phyloP scores from a whole-genome alignment of 208 protist species.

The Naegleria lovaniensis region DNA sequence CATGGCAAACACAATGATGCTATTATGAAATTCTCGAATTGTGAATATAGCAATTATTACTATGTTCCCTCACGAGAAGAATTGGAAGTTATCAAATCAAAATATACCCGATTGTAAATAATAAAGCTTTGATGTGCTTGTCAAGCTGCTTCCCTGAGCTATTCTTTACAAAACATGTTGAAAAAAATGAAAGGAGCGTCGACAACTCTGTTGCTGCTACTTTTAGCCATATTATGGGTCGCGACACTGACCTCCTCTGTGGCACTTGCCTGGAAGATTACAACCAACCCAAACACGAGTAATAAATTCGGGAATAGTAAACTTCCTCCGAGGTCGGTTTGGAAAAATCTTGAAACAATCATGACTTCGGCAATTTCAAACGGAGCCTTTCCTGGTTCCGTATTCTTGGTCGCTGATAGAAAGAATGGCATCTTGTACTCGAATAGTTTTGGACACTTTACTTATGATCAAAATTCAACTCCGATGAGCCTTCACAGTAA shows the following conservation, averaged over 20 bases:
- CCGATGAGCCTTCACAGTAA: constrained; percentile 36
- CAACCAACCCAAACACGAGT: too few species aligned
- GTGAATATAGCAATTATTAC: neutral
- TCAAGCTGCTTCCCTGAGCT: too few species aligned
- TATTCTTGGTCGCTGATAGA: neutral
- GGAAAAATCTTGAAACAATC: neutral
- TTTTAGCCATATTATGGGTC: too few species aligned
- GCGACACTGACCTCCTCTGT: too few species aligned
- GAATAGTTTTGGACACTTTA: neutral
- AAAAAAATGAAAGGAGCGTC: too few species aligned
- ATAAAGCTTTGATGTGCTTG: too few species aligned
- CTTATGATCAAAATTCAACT: neutral
- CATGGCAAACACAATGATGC: neutral
- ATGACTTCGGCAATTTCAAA: neutral
- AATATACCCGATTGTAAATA: neutral
- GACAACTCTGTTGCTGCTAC: too few species aligned
- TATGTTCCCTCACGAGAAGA: neutral
- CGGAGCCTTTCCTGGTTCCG: neutral
- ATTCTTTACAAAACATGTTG: too few species aligned
- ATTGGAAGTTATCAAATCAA: neutral
- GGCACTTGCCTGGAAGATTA: too few species aligned
- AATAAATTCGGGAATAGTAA: too few species aligned
- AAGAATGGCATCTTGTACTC: neutral
- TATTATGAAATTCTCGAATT: neutral
- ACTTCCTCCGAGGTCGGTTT: neutral